phyloP scores from a whole-genome alignment of 2,329 filamentous ascomycete genomes.

The Epichloe scottii region DNA sequence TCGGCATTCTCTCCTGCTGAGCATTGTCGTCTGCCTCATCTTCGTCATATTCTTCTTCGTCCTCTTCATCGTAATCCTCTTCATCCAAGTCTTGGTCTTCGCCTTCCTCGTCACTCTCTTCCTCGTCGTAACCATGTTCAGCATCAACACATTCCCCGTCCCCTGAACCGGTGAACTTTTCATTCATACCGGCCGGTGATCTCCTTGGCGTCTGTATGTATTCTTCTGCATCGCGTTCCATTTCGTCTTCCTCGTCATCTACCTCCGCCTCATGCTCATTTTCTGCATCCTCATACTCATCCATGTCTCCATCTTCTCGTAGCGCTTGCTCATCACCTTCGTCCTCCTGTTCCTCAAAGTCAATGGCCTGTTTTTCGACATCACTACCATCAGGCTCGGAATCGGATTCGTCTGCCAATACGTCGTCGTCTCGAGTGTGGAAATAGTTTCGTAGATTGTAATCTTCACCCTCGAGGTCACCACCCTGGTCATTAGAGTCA shows the following conservation, averaged over 20 bases:
- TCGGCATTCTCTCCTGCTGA: conserved; percentile 3
- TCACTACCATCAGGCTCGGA: conserved; percentile 8
- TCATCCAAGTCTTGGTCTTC: conserved; percentile 6
- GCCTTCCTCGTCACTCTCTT: conserved; percentile 8
- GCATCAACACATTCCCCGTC: conserved; percentile 16
- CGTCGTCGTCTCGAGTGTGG: conserved; percentile 19
- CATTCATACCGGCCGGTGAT: not conserved
- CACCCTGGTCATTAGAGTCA: conserved; percentile 12
- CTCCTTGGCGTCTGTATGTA: not conserved
- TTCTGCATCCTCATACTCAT: conserved; percentile 2
- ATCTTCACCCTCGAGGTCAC: conserved; percentile 20
- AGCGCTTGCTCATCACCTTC: conserved; percentile 4
- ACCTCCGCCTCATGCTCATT: conserved; percentile 2
- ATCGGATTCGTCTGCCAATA: not conserved
- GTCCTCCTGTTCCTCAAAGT: conserved; percentile 20
- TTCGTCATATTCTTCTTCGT: conserved; percentile 2
- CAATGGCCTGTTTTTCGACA: conserved; percentile 11
- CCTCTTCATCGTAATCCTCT: conserved; percentile 7
- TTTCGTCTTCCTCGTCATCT: conserved; percentile 1
- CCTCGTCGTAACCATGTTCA: conserved; percentile 12
- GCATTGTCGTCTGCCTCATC: conserved; percentile 2
- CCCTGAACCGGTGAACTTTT: not conserved
- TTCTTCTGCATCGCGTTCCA: not conserved
- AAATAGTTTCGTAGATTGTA: conserved; percentile 23
- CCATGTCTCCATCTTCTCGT: conserved; percentile 7